phyloP scores from a whole-genome alignment of 1,139 yeast genomes.

The Eremothecium coryli region DNA sequence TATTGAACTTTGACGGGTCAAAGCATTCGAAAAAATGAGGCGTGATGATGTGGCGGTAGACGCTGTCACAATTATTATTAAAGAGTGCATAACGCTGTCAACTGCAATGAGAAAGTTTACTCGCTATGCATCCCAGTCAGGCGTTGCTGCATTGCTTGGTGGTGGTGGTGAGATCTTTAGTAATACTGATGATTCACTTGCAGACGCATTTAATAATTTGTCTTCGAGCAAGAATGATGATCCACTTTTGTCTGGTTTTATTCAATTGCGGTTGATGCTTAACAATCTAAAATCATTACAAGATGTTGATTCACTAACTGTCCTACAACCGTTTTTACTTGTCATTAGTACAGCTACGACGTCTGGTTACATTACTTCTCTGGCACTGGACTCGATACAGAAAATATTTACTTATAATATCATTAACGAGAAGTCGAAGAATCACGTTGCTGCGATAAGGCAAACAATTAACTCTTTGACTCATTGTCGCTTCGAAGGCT shows the following conservation, averaged over 20 bases:
- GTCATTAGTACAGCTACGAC: conserved; percentile 82
- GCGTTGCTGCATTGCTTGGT: conserved; percentile 81
- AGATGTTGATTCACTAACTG: conserved; percentile 60
- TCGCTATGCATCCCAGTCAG: conserved; percentile 66
- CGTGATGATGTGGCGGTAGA: conserved; percentile 39
- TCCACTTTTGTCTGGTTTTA: conserved; percentile 73
- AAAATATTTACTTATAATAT: conserved; percentile 59
- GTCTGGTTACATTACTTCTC: conserved; percentile 75
- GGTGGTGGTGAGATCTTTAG: conserved; percentile 38
- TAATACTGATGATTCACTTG: conserved; percentile 34
- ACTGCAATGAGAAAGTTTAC: conserved; percentile 87
- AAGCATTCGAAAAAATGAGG: conserved; percentile 6
- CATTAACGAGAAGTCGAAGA: conserved; percentile 37
- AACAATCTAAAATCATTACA: conserved; percentile 46
- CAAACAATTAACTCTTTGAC: conserved; percentile 66
- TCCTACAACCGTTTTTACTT: conserved; percentile 77
- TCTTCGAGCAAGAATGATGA: conserved; percentile 33
- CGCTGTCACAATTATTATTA: conserved; percentile 74
- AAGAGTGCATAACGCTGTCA: conserved; percentile 79
- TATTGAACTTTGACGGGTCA: too few relatives aligned
- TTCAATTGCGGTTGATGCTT: conserved; percentile 66
- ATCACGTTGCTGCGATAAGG: conserved; percentile 40
- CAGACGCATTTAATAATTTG: conserved; percentile 22
- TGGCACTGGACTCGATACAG: conserved; percentile 68
- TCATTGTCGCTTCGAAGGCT: conserved; percentile 92